Conservation (phyloP, 139 green algal species). For the Eudorina sp. region DNA sequence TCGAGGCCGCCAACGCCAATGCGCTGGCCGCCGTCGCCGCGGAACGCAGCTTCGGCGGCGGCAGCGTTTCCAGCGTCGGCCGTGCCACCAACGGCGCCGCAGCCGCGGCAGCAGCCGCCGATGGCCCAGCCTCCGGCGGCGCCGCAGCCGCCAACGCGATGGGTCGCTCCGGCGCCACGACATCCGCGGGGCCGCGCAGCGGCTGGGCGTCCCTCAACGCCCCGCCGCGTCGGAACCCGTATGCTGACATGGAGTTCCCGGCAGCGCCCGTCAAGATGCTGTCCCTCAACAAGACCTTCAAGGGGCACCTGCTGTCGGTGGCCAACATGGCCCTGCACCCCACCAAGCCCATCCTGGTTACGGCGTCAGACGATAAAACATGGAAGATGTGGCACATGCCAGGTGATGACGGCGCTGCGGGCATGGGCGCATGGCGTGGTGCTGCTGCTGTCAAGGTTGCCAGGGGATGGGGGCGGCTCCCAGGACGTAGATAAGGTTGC, state of each 20-base stretch:
- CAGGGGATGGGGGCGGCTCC: too few species aligned
- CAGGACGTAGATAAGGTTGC: too few species aligned
- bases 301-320: slow-evolving; percentile 73
- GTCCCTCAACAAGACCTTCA: slow-evolving; percentile 81
- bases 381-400: slow-evolving; percentile 75
- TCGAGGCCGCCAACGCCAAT: neutral
- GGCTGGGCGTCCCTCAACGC: slow-evolving; percentile 57
- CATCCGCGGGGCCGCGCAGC: slow-evolving; percentile 31
- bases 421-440: too few species aligned
- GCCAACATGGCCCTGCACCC: slow-evolving; percentile 84
- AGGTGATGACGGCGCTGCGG: too few species aligned
- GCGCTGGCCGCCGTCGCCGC: neutral
- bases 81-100: neutral
- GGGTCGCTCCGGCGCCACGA: neutral
- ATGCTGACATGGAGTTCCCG: slow-evolving; percentile 65
- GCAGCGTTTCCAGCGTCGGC: neutral
- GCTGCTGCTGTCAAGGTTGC: too few species aligned
- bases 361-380: slow-evolving; percentile 83
- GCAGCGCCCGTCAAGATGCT: slow-evolving; percentile 67
- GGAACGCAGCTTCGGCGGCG: slow-evolving; percentile 25
- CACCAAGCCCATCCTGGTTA: slow-evolving; percentile 86
- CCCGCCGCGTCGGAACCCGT: slow-evolving; percentile 66
- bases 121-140: neutral
- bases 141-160: neutral
- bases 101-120: neutral